phyloP scores from a whole-genome alignment of 2,329 filamentous ascomycete genomes.

The Graphiopsis chlorocephala region DNA sequence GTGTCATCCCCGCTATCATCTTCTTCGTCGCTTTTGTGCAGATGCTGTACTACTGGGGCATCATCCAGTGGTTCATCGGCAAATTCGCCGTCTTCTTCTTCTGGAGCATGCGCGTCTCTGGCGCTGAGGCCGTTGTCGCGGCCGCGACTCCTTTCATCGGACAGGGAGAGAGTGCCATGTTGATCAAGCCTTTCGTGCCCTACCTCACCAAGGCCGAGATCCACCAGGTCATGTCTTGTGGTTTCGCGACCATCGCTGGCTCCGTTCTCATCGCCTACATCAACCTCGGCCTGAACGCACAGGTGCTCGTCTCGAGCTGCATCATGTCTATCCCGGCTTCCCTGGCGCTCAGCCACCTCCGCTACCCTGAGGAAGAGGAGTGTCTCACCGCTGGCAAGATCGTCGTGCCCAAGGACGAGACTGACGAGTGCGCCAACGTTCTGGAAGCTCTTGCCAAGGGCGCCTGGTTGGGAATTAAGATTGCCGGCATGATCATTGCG shows the following conservation, averaged over 20 bases:
- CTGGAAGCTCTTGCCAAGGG: conserved; percentile 84
- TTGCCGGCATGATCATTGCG: conserved; percentile 76
- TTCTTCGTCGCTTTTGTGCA: conserved; percentile 95
- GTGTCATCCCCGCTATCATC: conserved; percentile 85
- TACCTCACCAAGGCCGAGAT: conserved; percentile 84
- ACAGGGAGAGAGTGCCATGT: conserved; percentile 89
- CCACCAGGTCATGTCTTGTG: conserved; percentile 89
- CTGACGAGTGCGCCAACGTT: conserved; percentile 72
- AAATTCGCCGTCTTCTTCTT: conserved; percentile 92
- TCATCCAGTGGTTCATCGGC: conserved; percentile 83
- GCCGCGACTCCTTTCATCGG: conserved; percentile 92
- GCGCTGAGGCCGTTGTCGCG: conserved; percentile 89
- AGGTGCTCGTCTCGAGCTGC: conserved; percentile 84
- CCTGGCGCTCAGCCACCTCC: conserved; percentile 82
- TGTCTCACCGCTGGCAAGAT: conserved; percentile 79
- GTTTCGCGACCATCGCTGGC: conserved; percentile 89
- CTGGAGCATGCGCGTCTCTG: conserved; percentile 82
- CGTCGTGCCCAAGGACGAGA: conserved; percentile 74
- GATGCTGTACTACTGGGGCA: conserved; percentile 74
- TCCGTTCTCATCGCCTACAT: conserved; percentile 86
- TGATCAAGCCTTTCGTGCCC: conserved; percentile 82
- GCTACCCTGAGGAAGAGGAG: conserved; percentile 84
- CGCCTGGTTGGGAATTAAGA: conserved; percentile 81
- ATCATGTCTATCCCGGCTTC: conserved; percentile 96
- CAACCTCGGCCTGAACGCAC: conserved; percentile 73